Evolutionary conservation across 2,329 filamentous ascomycete species (phyloP), one percentile per base, ranked within the genome.

Genomic region (Pseudocercospora macadamiae): DNA sequence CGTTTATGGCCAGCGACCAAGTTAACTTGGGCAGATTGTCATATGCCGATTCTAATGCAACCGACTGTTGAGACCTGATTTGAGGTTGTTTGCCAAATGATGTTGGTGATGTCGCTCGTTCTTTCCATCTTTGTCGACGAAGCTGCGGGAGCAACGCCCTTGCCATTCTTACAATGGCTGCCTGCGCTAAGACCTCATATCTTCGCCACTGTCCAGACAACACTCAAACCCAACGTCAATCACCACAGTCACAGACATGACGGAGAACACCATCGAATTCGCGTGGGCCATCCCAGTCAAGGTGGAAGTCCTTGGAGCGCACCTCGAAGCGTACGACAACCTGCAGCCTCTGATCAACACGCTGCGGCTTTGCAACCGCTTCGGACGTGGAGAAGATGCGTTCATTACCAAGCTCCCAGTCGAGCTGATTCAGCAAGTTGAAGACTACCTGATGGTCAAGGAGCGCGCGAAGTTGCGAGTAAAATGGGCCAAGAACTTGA

Each of bases 301-400:
- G 18, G 55, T 55, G 2, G 54, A 55, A 18, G 19, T 52, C 1
- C 56, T 66, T 0, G 47, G 52, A 26, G 42, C 45, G 1, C 59
- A 61, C 18, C 26, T 63, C 5, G 54, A 60, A 18, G 49, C 55
- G 0, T 64, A 63, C 58, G 12, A 26, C 6, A 36, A 47, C 1
- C 34, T 55, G 1, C 47, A 63, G 1, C 61, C 64, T 2, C 19
- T 25, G 1, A 23, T 65, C 12, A 44, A 25, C 19, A 51, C 58
- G 0, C 30, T 68, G 4, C 54, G 63, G 4, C 61, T 69, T 1
- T 67, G 64, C 51, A 61, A 67, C 19, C 63, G 66, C 19, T 65
- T 59, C 23, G 64, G 65, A 0, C 37, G 23, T 19, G 64, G 64
- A 0, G 4, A 36, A 0, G 19, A 56, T 7, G 59, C 61, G 0